A percentile compares a stretch with the other conserved stretches of the same genome.
These are phyloP conservation scores for Quercus ilex DNA, from an alignment of 306 rosid genomes.

Conservation along the genomic window DNA sequence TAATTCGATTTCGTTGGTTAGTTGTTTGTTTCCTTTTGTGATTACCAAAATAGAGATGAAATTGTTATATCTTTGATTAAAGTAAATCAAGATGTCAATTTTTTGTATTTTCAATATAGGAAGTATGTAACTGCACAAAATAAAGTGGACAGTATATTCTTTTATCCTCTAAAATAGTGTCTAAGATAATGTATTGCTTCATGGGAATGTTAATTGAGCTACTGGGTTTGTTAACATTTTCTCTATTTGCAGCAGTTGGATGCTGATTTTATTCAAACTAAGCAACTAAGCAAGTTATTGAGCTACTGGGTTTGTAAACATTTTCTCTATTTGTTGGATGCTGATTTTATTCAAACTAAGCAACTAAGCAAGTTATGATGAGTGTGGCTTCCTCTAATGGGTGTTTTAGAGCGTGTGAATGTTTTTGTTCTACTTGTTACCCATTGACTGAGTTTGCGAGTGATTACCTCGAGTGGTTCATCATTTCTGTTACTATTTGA, in stretches of 20 bases:
- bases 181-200: neutral
- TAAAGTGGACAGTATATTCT: constrained; percentile 21
- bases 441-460: no score
- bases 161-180: constrained; percentile 7
- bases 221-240: neutral
- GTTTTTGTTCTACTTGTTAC: neutral
- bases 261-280: neutral
- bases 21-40: constrained; percentile 17
- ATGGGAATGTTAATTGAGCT: neutral
- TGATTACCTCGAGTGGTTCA: no score
- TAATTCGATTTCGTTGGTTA: constrained; percentile 25
- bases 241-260: neutral
- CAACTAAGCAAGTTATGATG: neutral
- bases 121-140: constrained; percentile 30
- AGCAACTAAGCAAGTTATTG: neutral
- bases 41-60: constrained; percentile 40
- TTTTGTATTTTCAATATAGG: constrained; percentile 32
- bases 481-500: no score
- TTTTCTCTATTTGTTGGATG: neutral
- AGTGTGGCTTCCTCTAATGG: neutral
- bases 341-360: neutral
- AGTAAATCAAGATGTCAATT: constrained; percentile 21
- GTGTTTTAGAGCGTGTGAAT: neutral
- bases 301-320: neutral
- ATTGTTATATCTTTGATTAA: constrained; percentile 22